Base-by-base conservation (phyloP, 768 basidiomycete species). In the Pisolithus tinctorius region DNA sequence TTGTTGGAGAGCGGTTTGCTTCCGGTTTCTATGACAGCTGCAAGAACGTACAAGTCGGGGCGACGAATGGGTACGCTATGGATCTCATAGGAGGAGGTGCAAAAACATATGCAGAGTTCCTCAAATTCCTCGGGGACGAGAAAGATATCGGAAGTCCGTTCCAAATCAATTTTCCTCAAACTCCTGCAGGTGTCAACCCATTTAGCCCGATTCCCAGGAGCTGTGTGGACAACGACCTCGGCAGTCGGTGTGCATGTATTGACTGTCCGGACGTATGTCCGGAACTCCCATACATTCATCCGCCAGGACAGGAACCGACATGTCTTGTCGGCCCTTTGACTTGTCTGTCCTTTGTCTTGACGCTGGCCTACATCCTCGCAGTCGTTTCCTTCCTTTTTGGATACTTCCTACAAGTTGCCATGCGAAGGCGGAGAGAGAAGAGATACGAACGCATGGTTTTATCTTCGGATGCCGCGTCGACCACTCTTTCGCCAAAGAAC, bases 51-150 rank as follows among this genome's bases (percentile, higher is more conserved):
- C 89, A 98, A 64, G 84, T 94, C 48, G 92, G 93, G 7, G 85
- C 90, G 1, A 89, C 92, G 26, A 98, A 98, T 60, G 86, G 86
- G 9, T 96, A 88, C 65, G 93, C 90, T 7, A 98, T 99, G 95
- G 94, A 96, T 64, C 73, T 98, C 38, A 92, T 99, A 56, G 96
- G 95, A 39, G 93, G 93, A 54, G 92, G 93, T 26, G 93, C 93
- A 9, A 88, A 82, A 73, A 77, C 90, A 58, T 87, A 87, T 55
- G 63, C 69, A 11, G 74, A 72, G 8, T 93, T 96, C 65, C 74
- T 96, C 62, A 82, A 85, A 64, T 95, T 83, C 63, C 74, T 96
- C 72, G 94, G 93, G 4, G 88, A 93, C 50, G 82, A 86, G 71
- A 88, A 84, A 68, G 79, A 75, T 57, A 73, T 95, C 36, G 96